phyloP scores from a whole-genome alignment of 768 basidiomycete genomes.

The Roridomyces roridus region DNA sequence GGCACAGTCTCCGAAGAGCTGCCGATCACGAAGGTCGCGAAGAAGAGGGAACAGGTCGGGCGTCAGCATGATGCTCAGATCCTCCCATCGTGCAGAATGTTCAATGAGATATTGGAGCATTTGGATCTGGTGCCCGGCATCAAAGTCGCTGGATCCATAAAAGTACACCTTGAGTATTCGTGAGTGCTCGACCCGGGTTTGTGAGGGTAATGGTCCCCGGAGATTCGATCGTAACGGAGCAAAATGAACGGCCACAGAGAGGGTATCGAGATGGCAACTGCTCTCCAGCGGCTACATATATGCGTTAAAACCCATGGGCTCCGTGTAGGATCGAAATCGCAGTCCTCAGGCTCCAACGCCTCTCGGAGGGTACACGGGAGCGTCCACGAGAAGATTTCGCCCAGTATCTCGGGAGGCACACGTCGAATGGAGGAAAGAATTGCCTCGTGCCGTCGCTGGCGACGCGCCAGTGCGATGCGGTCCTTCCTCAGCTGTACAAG shows the following conservation, averaged over 20 bases:
- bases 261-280: background rate
- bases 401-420: no score
- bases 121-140: background rate
- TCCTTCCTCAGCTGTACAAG: no score
- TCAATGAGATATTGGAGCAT: background rate
- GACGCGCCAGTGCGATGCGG: no score
- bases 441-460: no score
- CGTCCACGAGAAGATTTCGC: constrained; percentile 9
- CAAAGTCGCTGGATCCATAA: no score
- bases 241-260: background rate
- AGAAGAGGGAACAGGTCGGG: background rate
- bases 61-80: background rate
- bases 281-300: constrained; percentile 1
- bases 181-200: background rate
- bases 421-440: no score
- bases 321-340: no score
- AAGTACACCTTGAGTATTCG: constrained; percentile 5
- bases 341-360: no score
- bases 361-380: background rate
- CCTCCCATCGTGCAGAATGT: background rate
- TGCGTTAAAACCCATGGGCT: constrained; percentile 6
- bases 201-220: background rate
- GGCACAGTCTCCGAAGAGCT: no score
- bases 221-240: background rate
- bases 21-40: background rate